Conservation (phyloP, 1,139 yeast species). For the Hanseniaspora sp. region DNA sequence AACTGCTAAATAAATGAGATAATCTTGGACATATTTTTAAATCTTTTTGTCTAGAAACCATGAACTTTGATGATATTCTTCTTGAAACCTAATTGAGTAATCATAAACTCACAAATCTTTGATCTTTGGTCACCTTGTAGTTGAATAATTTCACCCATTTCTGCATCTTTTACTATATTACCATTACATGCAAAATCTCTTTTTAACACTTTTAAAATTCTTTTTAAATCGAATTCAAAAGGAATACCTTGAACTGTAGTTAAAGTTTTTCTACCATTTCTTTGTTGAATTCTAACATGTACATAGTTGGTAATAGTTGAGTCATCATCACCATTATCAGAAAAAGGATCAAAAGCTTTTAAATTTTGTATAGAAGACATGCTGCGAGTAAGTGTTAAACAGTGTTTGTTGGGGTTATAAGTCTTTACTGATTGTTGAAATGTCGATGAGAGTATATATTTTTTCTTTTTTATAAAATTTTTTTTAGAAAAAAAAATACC, state of each 20-base stretch:
- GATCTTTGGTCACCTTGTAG: slow-evolving; percentile 98
- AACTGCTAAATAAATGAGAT: no score
- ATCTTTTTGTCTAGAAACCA: no score
- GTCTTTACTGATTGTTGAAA: no score
- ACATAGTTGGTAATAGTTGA: slow-evolving; percentile 91
- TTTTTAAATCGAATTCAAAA: slow-evolving; percentile 84
- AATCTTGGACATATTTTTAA: no score
- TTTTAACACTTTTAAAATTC: slow-evolving; percentile 84
- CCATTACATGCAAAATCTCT: slow-evolving; percentile 99
- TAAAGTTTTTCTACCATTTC: slow-evolving; percentile 98
- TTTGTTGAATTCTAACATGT: slow-evolving; percentile 98
- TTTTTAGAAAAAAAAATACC: no score
- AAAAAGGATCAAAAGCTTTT: slow-evolving; percentile 97
- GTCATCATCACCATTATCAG: slow-evolving; percentile 99
- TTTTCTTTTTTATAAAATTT: no score
- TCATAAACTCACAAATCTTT: slow-evolving; percentile 87
- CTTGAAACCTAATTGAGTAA: slow-evolving; percentile 74
- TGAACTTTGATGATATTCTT: slow-evolving; percentile 96
- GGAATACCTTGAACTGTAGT: slow-evolving; percentile 98
- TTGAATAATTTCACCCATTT: slow-evolving; percentile 93
- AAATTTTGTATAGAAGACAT: slow-evolving; percentile 95
- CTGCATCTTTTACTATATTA: slow-evolving; percentile 91
- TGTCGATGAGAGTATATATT: no score
- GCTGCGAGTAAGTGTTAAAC: no score
- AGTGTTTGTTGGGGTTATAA: no score